phyloP scores from a whole-genome alignment of 495 filamentous ascomycete species.

The Tetracladium marchalianum region DNA sequence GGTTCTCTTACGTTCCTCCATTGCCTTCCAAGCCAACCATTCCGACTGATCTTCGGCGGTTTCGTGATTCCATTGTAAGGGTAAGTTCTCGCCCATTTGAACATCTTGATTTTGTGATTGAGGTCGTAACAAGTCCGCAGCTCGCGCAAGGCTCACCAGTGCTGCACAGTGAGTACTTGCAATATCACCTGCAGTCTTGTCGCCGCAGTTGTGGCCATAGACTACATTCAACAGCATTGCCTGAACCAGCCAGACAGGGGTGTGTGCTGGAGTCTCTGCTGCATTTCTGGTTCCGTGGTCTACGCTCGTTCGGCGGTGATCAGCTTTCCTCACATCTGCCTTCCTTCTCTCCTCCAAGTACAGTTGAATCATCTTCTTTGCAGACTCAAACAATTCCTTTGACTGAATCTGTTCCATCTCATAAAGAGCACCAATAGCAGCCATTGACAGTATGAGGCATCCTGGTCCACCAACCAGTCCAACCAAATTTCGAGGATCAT shows the following conservation, averaged over 20 bases:
- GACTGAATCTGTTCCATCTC: conserved; percentile 73
- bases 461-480: conserved; percentile 73
- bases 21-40: conserved; percentile 81
- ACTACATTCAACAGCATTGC: conserved; percentile 96
- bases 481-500: conserved; percentile 42
- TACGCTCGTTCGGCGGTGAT: conserved; percentile 49
- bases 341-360: conserved; percentile 91
- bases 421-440: conserved; percentile 91
- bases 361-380: conserved; percentile 89
- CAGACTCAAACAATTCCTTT: conserved; percentile 81
- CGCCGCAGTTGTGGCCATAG: conserved; percentile 91
- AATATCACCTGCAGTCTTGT: conserved; percentile 82
- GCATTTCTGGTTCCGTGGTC: conserved; percentile 34
- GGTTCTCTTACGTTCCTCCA: conserved; percentile 89
- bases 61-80: conserved; percentile 26
- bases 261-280: conserved; percentile 61
- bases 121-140: conserved; percentile 63
- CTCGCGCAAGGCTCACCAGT: conserved; percentile 81
- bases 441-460: conserved; percentile 89
- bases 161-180: conserved; percentile 87
- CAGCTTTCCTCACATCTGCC: conserved; percentile 73
- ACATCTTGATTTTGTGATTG: conserved; percentile 22
- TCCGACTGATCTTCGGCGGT: conserved; percentile 64
- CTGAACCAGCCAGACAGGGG: conserved; percentile 94
- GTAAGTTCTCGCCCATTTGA: conserved; percentile 27